These are phyloP conservation scores for Colletotrichum tanaceti DNA, from an alignment of 2,329 filamentous ascomycete genomes.

Conservation along the genomic window DNA sequence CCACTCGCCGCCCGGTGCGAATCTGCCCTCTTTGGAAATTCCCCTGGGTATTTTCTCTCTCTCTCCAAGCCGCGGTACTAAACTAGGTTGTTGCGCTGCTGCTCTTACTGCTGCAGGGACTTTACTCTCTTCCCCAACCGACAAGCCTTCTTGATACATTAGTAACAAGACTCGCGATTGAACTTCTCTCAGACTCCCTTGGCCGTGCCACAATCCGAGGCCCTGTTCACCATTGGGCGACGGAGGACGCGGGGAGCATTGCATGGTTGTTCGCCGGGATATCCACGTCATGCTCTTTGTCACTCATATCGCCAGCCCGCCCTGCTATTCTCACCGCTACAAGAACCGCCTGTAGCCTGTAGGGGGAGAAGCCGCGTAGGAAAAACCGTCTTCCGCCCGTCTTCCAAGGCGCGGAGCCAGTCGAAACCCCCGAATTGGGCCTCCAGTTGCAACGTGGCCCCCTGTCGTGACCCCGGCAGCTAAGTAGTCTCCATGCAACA, in stretches of 20 bases:
- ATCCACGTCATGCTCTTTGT: conserved; percentile 1
- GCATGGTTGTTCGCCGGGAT: conserved; percentile 21
- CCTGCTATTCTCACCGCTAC: conserved; percentile 32
- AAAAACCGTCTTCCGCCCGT: not conserved
- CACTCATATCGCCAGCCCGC: conserved; percentile 20
- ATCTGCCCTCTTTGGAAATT: conserved; percentile 13
- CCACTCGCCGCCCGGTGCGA: conserved; percentile 20
- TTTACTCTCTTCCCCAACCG: not conserved
- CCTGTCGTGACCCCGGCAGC: conserved; percentile 16
- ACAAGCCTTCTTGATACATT: not conserved
- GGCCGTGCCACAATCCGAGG: not conserved
- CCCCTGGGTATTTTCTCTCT: conserved; percentile 24
- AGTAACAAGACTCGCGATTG: too few species aligned
- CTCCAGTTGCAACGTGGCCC: conserved; percentile 14
- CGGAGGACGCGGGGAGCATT: not conserved
- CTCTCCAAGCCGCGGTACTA: conserved; percentile 5
- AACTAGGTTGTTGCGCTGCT: not conserved
- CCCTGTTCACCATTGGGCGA: not conserved
- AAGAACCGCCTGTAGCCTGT: not conserved
- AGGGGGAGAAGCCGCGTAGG: not conserved
- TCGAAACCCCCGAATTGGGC: conserved; percentile 1
- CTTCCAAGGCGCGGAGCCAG: conserved; percentile 23
- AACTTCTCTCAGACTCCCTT: not conserved
- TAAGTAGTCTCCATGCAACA: conserved; percentile 25
- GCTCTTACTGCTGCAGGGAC: conserved; percentile 13